These are phyloP conservation scores for Solidago caesia DNA, from an alignment of 129 eudicot species.

Conservation along the genomic window DNA sequence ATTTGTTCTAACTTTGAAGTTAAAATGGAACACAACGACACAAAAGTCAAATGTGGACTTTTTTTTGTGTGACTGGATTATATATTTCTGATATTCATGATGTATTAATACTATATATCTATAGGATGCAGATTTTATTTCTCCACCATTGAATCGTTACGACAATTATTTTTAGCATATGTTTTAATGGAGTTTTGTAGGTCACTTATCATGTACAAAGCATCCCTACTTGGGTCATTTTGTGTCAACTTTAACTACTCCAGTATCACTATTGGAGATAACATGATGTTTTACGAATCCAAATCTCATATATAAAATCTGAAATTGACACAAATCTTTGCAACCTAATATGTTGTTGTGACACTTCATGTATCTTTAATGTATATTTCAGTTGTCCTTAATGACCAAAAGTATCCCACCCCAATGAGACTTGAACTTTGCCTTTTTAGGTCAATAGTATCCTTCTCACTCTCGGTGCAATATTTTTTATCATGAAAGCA, in stretches of 20 bases:
- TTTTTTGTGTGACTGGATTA: neutral
- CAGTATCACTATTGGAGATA: neutral
- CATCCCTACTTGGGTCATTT: neutral
- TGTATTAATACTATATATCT: no score
- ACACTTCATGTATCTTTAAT: neutral
- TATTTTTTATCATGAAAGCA: neutral
- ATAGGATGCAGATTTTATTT: neutral
- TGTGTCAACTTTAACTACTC: neutral
- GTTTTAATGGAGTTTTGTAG: conserved; percentile 1
- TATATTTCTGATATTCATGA: no score
- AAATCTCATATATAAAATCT: neutral
- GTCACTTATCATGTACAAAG: neutral
- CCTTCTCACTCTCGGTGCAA: neutral
- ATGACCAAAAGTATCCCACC: neutral
- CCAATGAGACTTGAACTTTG: neutral
- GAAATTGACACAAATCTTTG: neutral
- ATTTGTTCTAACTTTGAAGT: neutral
- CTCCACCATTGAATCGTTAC: neutral
- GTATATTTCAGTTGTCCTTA: neutral
- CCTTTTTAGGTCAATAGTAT: neutral
- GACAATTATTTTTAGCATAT: neutral
- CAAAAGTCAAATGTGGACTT: neutral
- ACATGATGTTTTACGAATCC: neutral
- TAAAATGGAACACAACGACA: no score
- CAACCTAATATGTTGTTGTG: neutral